A percentile compares a stretch with the other conserved stretches of the same genome.
phyloP scores from a whole-genome alignment of 305 asterid species.

The Fraxinus ornus region DNA sequence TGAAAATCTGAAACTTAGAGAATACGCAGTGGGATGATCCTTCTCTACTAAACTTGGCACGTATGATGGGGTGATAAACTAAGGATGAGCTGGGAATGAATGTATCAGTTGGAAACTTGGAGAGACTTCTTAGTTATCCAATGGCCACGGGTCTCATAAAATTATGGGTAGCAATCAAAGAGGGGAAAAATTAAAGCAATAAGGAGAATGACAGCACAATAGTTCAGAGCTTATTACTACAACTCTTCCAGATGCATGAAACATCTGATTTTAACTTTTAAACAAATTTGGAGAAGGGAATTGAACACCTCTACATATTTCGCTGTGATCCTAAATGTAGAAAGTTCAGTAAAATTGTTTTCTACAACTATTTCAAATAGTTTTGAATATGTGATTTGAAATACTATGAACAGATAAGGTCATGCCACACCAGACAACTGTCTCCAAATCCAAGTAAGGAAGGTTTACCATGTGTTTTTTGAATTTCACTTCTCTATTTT shows the following conservation, averaged over 20 bases:
- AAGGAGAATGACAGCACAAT: not conserved
- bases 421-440: not conserved
- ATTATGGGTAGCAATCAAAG: not conserved
- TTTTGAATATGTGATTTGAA: not conserved
- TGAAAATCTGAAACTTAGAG: not conserved
- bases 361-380: not conserved
- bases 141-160: not conserved
- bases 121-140: not conserved
- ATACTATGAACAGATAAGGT: not conserved
- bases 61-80: not conserved
- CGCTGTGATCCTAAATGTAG: not conserved
- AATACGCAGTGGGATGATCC: not conserved
- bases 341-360: not conserved
- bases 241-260: not conserved
- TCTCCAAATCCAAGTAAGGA: not conserved
- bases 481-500: not conserved
- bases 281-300: not conserved
- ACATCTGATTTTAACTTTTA: not conserved
- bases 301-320: not conserved
- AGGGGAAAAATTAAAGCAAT: not conserved
- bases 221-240: not conserved
- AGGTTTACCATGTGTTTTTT: not conserved
- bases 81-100: not conserved
- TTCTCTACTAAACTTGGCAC: not conserved
- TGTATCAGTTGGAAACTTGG: not conserved